Base-by-base conservation (phyloP, 140 eudicot genomes). In the Erigeron philadelphicus region DNA sequence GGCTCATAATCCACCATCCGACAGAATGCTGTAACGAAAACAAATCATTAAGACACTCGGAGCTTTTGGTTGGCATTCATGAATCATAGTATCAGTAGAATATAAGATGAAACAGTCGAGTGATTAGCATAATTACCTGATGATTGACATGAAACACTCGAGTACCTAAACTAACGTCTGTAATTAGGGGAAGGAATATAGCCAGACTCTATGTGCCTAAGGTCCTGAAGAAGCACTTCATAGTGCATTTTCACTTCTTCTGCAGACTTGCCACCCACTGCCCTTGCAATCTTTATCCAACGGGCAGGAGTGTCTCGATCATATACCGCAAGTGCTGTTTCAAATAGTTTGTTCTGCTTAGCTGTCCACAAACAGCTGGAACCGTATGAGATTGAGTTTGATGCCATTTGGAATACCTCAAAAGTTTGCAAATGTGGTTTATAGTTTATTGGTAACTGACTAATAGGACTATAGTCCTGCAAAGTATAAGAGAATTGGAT, bases 221-320 rank as follows among this genome's bases (percentile, higher is more conserved):
- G 56, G 21, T 82, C 86, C 75, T 78, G 69, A 13, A 70, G 31
- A 46, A 82, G 83, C 73, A 64, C 45, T 17, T 74, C 61, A 18
- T 82, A 75, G 68, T 78, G 86, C 54, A 58, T 53, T 68, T 82
- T 82, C 66, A 82, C 86, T 74, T 82, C 79, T 19, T 82, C 83
- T 18, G 63, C 73, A 25, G 86, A 70, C 74, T 82, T 82, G 21
- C 81, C 83, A 52, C 77, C 76, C 7, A 78, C 81, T 0, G 67
- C 78, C 62, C 18, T 66, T 2, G 83, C 86, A 46, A 78, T 45
- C n/a, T 74, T 75, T 45, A 58, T 67, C 83, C 83, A 81, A 6
- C 68, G 40, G 53, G 77, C 82, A 42, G 80, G 82, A 8, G 80
- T 67, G 72, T 73, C 82, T 15, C 38, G 52, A 72, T 70, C 82